Evolutionary conservation across 306 rosid genomes (phyloP), one percentile per base, ranked within the genome.

Genomic region (Dalbergia cochinchinensis): DNA sequence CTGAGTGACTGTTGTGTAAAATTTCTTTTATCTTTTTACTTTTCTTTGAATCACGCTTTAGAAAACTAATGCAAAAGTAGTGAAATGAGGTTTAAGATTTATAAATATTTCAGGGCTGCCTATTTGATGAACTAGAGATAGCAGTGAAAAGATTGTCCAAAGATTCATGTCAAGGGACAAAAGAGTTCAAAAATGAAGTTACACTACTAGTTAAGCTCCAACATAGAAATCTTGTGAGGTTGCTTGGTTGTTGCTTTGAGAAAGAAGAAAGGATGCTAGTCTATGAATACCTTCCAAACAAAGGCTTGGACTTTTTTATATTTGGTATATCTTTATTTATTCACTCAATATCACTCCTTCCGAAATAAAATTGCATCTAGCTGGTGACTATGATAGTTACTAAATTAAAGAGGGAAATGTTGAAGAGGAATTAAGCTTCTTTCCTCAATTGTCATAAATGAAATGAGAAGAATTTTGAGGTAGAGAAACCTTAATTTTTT

Each of bases 241-340:
- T 84, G 42, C 78, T 84, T 0, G 87, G 87, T 33, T 84, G 80
- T 33, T 79, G 84, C 69, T n/a, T 42, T 41, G 70, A 86, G 3
- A 80, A 73, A 66, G 80, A 86, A 65, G 89, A 86, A 80, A 86
- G 66, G 54, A 82, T 86, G 74, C 26, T 86, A 42, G 65, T 86
- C 68, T 86, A 83, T 65, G 89, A 86, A 65, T 86, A 75, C 54
- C 41, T 86, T 4, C 77, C 89, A 64, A 86, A 86, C 75, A 83
- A 80, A 78, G 88, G 94, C 63, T 77, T 89, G 72, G 90, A 90
- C 78, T 81, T 67, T 50, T 83, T 82, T 13, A 72, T 88, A 60
- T 88, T 82, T 2, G 86, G 94, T 86, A 61, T 0, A 87, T 2
- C 11, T 20, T 5, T 44, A 11, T 54, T 12, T 42, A n/a, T 8